Conservation (phyloP, 129 eudicot species). For the Helianthus tuberosus region DNA sequence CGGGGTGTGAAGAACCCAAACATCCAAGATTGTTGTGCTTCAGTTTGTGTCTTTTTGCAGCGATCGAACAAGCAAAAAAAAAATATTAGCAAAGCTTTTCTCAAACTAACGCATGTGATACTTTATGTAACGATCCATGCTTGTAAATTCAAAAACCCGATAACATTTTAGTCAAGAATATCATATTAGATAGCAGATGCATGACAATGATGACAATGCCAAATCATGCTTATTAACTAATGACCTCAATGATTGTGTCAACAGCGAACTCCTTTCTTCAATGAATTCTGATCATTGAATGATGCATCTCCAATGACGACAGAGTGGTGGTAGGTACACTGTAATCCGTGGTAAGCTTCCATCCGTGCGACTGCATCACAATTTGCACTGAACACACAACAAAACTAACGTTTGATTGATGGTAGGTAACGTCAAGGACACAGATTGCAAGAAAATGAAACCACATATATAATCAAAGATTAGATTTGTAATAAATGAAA, state of each 20-base stretch:
- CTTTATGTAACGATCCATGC: constrained; percentile 81
- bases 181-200: constrained; percentile 1
- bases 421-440: too few relatives aligned
- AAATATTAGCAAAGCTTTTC: constrained; percentile 64
- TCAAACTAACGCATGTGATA: constrained; percentile 91
- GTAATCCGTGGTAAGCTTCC: too few relatives aligned
- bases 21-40: constrained; percentile 91
- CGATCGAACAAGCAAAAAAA: constrained; percentile 89
- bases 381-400: too few relatives aligned
- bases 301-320: too few relatives aligned
- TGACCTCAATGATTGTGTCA: constrained; percentile 64
- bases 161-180: constrained; percentile 15
- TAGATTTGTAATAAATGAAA: too few relatives aligned
- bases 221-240: background rate
- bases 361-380: too few relatives aligned
- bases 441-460: too few relatives aligned
- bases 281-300: constrained; percentile 23
- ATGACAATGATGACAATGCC: background rate
- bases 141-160: constrained; percentile 90
- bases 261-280: constrained; percentile 74
- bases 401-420: too few relatives aligned
- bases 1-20: constrained; percentile 7
- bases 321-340: too few relatives aligned
- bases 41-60: constrained; percentile 93
- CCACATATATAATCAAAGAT: too few relatives aligned